phyloP scores from a whole-genome alignment of 345 rosid genomes.

The Leavenworthia alabamica region DNA sequence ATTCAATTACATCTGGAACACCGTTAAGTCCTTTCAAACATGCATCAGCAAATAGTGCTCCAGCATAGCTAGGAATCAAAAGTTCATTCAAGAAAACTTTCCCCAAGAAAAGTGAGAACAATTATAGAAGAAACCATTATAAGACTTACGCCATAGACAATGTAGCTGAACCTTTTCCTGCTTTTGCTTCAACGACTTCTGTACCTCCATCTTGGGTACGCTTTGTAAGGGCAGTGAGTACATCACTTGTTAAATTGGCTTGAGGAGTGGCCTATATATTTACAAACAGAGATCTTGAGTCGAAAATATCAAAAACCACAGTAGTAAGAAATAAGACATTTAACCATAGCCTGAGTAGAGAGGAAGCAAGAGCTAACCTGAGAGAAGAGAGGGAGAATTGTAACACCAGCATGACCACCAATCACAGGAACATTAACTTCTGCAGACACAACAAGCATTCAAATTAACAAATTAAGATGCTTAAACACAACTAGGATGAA shows the following conservation, averaged over 20 bases:
- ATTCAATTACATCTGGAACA: constrained; percentile 63
- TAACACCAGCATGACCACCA: constrained; percentile 86
- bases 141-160: constrained; percentile 81
- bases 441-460: constrained; percentile 26
- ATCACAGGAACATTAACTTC: constrained; percentile 74
- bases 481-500: neutral
- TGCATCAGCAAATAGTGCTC: constrained; percentile 85
- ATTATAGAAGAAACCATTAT: neutral
- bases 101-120: neutral
- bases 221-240: constrained; percentile 65
- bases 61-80: constrained; percentile 52
- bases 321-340: neutral
- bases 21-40: constrained; percentile 88
- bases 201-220: constrained; percentile 93
- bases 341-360: neutral
- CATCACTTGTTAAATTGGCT: constrained; percentile 51
- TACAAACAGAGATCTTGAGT: constrained; percentile 10
- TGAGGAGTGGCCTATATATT: constrained; percentile 60
- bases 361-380: constrained; percentile 40
- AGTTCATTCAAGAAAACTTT: neutral
- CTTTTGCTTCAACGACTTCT: constrained; percentile 88
- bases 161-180: constrained; percentile 92
- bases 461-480: neutral
- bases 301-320: neutral
- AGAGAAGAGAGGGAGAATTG: constrained; percentile 75